These are phyloP conservation scores for Picochlorum sp. DNA, from an alignment of 139 green algal species.

Conservation along the genomic window DNA sequence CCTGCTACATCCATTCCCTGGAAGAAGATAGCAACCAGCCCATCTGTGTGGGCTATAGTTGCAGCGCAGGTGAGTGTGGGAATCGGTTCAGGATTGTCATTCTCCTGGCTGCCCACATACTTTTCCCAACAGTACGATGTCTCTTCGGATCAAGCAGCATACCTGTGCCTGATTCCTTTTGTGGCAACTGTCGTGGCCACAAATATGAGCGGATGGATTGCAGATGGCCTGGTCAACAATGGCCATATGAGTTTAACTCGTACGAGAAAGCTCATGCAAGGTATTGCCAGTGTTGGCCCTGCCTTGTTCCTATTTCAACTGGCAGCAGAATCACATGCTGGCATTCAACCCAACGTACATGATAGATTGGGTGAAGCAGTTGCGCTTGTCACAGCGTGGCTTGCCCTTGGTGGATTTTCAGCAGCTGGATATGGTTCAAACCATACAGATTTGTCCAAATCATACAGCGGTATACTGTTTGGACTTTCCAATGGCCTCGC, in stretches of 20 bases:
- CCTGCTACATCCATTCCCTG: slow-evolving; percentile 40
- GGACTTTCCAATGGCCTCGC: slow-evolving; percentile 66
- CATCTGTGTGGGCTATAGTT: slow-evolving; percentile 39
- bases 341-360: neutral
- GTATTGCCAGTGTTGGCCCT: slow-evolving; percentile 43
- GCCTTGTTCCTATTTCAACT: slow-evolving; percentile 55
- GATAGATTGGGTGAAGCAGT: slow-evolving; percentile 30
- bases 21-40: slow-evolving; percentile 35
- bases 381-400: slow-evolving; percentile 31
- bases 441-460: slow-evolving; percentile 67
- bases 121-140: slow-evolving; percentile 57
- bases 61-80: slow-evolving; percentile 36
- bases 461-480: slow-evolving; percentile 61
- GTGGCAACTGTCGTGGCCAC: slow-evolving; percentile 48
- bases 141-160: slow-evolving; percentile 41
- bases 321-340: slow-evolving; percentile 14
- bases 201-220: slow-evolving; percentile 50
- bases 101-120: slow-evolving; percentile 64
- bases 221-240: slow-evolving; percentile 61
- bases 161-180: slow-evolving; percentile 58
- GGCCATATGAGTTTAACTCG: slow-evolving; percentile 37
- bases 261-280: slow-evolving; percentile 68
- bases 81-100: slow-evolving; percentile 42
- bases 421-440: slow-evolving; percentile 64
- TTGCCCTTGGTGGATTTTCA: slow-evolving; percentile 44